Evolutionary conservation across 306 rosid genomes (phyloP).

Genomic region (Acacia crassicarpa): DNA sequence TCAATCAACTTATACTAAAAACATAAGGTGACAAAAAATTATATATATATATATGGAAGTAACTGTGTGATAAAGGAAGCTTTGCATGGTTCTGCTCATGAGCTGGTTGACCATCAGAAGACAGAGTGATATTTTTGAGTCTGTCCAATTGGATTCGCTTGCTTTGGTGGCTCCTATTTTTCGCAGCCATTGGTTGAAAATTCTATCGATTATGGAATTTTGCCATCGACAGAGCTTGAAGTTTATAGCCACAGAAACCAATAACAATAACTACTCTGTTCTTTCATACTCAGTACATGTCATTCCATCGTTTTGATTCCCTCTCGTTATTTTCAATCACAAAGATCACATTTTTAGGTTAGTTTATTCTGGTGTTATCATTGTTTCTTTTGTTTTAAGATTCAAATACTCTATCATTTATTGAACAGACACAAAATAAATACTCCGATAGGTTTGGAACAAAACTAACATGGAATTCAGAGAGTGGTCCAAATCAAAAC

Average conservation of each 20-base stretch:
- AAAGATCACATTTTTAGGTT: not conserved
- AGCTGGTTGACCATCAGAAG: conserved; percentile 8
- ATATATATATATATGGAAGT: not conserved
- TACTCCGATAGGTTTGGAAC: not conserved
- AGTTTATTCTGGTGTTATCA: not conserved
- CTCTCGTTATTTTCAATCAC: not conserved
- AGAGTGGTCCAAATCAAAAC: not conserved
- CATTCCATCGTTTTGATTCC: conserved; percentile 8
- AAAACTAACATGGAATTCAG: not conserved
- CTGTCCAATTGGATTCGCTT: conserved; percentile 29
- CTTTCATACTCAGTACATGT: not conserved
- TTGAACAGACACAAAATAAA: not conserved
- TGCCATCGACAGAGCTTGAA: not conserved
- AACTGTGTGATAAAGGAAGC: not conserved
- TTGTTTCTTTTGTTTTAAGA: conserved; percentile 11
- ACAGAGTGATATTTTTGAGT: conserved; percentile 1
- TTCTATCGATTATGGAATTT: not conserved
- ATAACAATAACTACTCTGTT: conserved; percentile 3
- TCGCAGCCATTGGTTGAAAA: conserved; percentile 15
- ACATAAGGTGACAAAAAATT: not conserved
- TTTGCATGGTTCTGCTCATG: conserved; percentile 18
- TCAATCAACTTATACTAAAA: not conserved
- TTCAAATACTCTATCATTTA: not conserved
- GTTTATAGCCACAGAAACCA: not conserved
- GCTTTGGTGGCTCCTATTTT: conserved; percentile 22